A percentile compares a stretch with the other conserved stretches of the same genome.
Evolutionary conservation across 805 yeast species (phyloP).

Genomic region (Kluyveromyces aestuarii): DNA sequence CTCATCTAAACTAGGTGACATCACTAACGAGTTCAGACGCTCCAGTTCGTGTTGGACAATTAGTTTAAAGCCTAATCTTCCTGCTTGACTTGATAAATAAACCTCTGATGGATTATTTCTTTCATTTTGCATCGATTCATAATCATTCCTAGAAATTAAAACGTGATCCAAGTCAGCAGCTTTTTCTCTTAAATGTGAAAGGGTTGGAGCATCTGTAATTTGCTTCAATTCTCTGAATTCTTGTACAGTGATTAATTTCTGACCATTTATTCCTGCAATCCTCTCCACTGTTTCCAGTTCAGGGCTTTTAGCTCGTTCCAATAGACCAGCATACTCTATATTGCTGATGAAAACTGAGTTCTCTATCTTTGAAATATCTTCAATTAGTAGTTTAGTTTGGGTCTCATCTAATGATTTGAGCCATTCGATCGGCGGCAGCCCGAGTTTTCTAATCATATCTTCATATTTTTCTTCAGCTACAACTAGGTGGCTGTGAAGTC

Average conservation of each 20-base stretch:
- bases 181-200: slow-evolving; percentile 7
- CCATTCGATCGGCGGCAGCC: not conserved
- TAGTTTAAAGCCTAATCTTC: slow-evolving; percentile 2
- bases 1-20: slow-evolving; percentile 11
- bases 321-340: slow-evolving; percentile 5
- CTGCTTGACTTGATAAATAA: not conserved
- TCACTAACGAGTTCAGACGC: slow-evolving; percentile 2
- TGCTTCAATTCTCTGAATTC: slow-evolving; percentile 7
- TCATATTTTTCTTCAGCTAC: not conserved
- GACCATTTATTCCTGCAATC: slow-evolving; percentile 10
- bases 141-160: slow-evolving; percentile 8
- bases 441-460: not conserved
- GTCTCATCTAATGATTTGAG: not conserved
- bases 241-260: slow-evolving; percentile 7
- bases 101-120: slow-evolving; percentile 5
- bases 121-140: slow-evolving; percentile 6
- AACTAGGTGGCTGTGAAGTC: not conserved
- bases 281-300: slow-evolving; percentile 5
- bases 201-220: slow-evolving; percentile 7
- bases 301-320: slow-evolving; percentile 4
- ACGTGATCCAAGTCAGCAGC: slow-evolving; percentile 7
- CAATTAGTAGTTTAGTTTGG: no score
- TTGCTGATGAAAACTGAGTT: not conserved
- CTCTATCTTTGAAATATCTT: not conserved
- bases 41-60: slow-evolving; percentile 11